Evolutionary conservation across 2,329 filamentous ascomycete species (phyloP).

Genomic region (Cercospora sp.): DNA sequence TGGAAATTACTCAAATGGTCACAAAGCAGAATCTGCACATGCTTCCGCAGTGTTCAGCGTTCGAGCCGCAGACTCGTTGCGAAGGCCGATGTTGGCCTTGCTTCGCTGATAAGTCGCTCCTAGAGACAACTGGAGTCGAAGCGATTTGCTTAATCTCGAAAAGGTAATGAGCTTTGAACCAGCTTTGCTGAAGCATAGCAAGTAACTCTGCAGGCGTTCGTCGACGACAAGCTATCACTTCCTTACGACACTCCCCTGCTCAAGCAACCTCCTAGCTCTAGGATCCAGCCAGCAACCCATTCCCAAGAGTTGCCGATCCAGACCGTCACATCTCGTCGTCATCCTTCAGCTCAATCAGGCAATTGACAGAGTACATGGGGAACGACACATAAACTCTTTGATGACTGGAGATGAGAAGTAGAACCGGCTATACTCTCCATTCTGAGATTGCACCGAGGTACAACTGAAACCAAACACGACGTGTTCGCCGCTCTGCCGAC

Average conservation of each 20-base stretch:
- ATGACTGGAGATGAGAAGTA: too few relatives aligned
- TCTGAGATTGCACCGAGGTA: too few relatives aligned
- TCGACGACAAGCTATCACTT: not conserved
- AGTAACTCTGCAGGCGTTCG: not conserved
- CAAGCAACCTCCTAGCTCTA: not conserved
- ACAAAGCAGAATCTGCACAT: not conserved
- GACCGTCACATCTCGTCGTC: not conserved
- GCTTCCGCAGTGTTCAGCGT: not conserved
- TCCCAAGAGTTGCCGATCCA: not conserved
- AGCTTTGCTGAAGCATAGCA: not conserved
- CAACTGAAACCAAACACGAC: too few relatives aligned
- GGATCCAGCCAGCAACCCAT: not conserved
- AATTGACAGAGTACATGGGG: not conserved
- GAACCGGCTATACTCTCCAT: too few relatives aligned
- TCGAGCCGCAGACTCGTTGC: not conserved
- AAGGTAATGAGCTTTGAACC: not conserved
- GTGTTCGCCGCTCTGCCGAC: too few relatives aligned
- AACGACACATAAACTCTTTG: not conserved
- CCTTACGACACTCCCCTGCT: not conserved
- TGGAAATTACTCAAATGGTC: not conserved
- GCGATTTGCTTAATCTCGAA: fast-evolving
- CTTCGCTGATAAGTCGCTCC: not conserved
- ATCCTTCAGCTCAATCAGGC: not conserved
- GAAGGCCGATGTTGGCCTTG: not conserved
- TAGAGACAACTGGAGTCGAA: not conserved